Evolutionary conservation across 768 basidiomycete species (phyloP).

Genomic region (Termitomyces sp.): DNA sequence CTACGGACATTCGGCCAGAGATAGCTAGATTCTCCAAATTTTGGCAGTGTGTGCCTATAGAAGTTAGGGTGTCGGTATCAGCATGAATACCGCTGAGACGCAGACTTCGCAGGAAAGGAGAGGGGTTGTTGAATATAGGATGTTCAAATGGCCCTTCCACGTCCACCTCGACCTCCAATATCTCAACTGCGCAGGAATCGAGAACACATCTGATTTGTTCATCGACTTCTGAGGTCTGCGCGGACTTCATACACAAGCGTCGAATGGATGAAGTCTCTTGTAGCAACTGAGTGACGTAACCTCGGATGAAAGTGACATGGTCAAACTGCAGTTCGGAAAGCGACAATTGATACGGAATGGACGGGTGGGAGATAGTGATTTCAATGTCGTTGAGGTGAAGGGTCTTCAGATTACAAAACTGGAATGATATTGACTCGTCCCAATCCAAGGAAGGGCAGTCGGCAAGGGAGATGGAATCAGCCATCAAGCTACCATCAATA

Average conservation of each 20-base stretch:
- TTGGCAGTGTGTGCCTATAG: slow-evolving; percentile 31
- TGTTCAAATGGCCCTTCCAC: slow-evolving; percentile 20
- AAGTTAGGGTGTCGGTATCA: slow-evolving; percentile 31
- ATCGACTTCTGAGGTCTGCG: slow-evolving; percentile 30
- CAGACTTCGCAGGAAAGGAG: slow-evolving; percentile 34
- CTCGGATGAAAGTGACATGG: slow-evolving; percentile 38
- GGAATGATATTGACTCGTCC: slow-evolving; percentile 48
- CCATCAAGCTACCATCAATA: slow-evolving; percentile 41
- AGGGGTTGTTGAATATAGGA: slow-evolving; percentile 30
- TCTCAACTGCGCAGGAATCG: slow-evolving; percentile 36
- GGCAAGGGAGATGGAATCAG: slow-evolving; percentile 22
- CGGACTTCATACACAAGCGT: slow-evolving; percentile 34
- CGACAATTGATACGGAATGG: slow-evolving; percentile 30
- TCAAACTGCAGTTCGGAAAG: slow-evolving; percentile 40
- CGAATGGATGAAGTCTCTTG: slow-evolving; percentile 33
- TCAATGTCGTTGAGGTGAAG: slow-evolving; percentile 42
- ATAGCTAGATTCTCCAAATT: slow-evolving; percentile 40
- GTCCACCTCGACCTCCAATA: slow-evolving; percentile 41
- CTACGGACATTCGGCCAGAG: slow-evolving; percentile 34
- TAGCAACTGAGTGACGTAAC: slow-evolving; percentile 38
- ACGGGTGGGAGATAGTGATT: slow-evolving; percentile 37
- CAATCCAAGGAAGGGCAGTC: slow-evolving; percentile 44
- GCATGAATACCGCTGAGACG: slow-evolving; percentile 39
- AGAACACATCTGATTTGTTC: slow-evolving; percentile 40
- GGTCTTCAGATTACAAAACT: slow-evolving; percentile 39